Conservation (phyloP, 2,329 filamentous ascomycete genomes). For the Hymenoscyphus occultus region DNA sequence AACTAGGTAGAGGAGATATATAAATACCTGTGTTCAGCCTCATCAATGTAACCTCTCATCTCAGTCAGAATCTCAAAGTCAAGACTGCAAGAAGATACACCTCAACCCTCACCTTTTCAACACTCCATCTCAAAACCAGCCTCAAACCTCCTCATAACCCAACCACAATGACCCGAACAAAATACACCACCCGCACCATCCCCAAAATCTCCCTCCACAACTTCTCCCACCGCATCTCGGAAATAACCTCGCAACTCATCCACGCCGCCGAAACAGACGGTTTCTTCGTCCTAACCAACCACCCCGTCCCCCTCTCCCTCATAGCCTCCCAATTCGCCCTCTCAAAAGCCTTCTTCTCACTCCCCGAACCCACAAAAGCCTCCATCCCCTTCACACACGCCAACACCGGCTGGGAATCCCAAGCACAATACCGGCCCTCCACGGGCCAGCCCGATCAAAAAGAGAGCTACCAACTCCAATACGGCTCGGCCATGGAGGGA, state of each 20-base stretch:
- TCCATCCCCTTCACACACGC: constrained; percentile 48
- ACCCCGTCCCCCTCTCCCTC: constrained; percentile 41
- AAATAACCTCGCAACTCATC: constrained; percentile 51
- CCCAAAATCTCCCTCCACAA: constrained; percentile 51
- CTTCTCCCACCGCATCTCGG: constrained; percentile 50
- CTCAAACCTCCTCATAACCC: neutral
- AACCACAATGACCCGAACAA: constrained; percentile 11
- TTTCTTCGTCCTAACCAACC: constrained; percentile 56
- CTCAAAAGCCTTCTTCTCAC: constrained; percentile 49
- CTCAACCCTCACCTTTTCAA: neutral
- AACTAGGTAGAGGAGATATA: neutral
- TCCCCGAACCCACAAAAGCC: constrained; percentile 47
- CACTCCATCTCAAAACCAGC: neutral
- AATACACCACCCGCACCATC: constrained; percentile 24
- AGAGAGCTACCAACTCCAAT: constrained; percentile 58
- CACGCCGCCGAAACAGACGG: constrained; percentile 55
- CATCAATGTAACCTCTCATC: neutral
- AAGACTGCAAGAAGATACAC: neutral
- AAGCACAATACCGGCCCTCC: constrained; percentile 52
- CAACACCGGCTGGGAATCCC: constrained; percentile 54
- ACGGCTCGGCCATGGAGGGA: constrained; percentile 37
- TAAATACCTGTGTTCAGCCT: neutral
- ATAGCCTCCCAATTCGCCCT: constrained; percentile 43
- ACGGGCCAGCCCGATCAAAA: constrained; percentile 55
- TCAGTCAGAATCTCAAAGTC: neutral